Base-by-base conservation (phyloP, 441 rosid genomes). In the Lepidium campestre region DNA sequence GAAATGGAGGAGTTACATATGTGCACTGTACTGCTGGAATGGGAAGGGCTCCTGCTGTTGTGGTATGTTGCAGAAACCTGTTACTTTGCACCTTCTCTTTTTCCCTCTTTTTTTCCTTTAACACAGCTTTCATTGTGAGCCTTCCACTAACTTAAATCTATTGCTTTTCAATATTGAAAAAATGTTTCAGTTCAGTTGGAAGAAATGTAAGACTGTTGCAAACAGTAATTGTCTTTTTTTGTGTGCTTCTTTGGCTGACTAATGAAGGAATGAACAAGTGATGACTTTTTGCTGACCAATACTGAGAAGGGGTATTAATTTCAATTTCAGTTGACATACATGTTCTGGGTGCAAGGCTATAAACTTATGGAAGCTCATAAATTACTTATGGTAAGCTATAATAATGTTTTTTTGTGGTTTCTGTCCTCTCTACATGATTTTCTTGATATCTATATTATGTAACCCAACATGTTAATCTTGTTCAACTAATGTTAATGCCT, bases 11-110 rank as follows among this genome's bases (percentile, higher is more conserved):
- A 49, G 89, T 91, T 41, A 76, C 97, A 4, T 93, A 93, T 68
- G 65, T 93, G 46, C 99, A 93, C 82, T 93, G 99, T 77, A 93
- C 99, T 37, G 99, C 99, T 59, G 97, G 99, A 59, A 78, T 93
- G 31, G 99, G 99, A 81, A 81, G 99, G 79, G 99, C 99, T 68
- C 97, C 99, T 74, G 95, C 88, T 68, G 85, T 75, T 75, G 90
- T 89, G 82, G 99, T 91, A 89, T 79, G 81, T 57, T 67, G 35
- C 63, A 27, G 7, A 59, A 54, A 67, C 53, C 36, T 45, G 19
- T 42, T 4, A 57, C 14, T 61, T 36, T 69, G 19, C 32, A 15
- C 31, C 23, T 50, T 29, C 40, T 32, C 45, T 48, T 31, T 55
- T 10, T 22, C 2, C 1, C 35, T 5, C 7, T 57, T 18, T 46